Base-by-base conservation (phyloP, 1,139 yeast genomes). In the Nakaseomyces nivariensis region DNA sequence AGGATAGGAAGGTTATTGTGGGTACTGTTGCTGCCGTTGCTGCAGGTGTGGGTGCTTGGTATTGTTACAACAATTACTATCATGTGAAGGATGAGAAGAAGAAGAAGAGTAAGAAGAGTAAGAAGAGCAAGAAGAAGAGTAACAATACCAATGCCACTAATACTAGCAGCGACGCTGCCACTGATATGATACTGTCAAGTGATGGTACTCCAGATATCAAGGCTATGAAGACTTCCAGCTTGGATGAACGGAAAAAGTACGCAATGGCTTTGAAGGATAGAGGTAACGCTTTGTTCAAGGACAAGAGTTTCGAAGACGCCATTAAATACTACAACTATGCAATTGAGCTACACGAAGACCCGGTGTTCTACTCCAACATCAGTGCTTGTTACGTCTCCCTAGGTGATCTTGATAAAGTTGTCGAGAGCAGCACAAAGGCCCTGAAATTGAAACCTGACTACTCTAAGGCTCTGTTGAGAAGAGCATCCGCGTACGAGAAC, bases 371-470 rank as follows among this genome's bases (percentile, higher is more conserved):
- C 72, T 87, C 96, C 55, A 88, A 88, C 74, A 79, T 95, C 71
- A 88, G 96, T 26, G 97, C 97, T 17, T 90, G 96, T 70, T 86
- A 85, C 70, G 84, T 88, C 51, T 87, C 92, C 29, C 74, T 85
- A 58, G 78, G 81, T 53, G 79, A 88, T 56, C 82, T 79, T 64
- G 86, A 85, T 59, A 81, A 86, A 62, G 96, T 88, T 45, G 78
- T 90, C 58, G 85, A 80, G 58, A 96, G 88, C 67, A 84, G 96
- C 51, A 78, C 95, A 33, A 78, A 75, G 56, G 97, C 97, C 40
- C 76, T 90, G 62, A 76, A 79, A 57, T 71, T 89, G 63, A 85
- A 88, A 66, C 95, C 95, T 13, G 89, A 84, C 63, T 90, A 90
- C 69, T 74, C 87, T 60, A 90, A 90, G 73, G 90, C 97, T 70